Percentiles rank a stretch among this genome's conserved stretches.
Evolutionary conservation across 306 rosid species (phyloP).

Genomic region (Medicago lupulina): DNA sequence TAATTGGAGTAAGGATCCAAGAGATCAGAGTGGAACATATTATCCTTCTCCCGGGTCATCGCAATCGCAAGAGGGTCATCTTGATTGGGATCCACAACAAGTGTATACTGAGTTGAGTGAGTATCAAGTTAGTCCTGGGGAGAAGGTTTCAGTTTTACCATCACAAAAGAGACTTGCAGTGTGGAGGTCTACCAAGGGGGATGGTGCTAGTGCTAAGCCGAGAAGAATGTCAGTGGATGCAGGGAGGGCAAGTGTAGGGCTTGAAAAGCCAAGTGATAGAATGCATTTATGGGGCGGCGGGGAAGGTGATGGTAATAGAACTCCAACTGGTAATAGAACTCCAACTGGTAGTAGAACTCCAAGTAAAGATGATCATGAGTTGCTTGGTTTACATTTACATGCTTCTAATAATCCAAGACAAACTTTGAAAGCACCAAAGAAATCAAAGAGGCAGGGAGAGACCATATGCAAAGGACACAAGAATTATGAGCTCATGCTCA

Average conservation of each 20-base stretch:
- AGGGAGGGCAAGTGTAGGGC: constrained; percentile 62
- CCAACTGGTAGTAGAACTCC: constrained; percentile 42
- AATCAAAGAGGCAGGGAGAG: constrained; percentile 80
- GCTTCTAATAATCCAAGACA: constrained; percentile 30
- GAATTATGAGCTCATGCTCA: constrained; percentile 90
- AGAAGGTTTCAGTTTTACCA: constrained; percentile 78
- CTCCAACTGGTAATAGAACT: constrained; percentile 24
- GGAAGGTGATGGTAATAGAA: constrained; percentile 22
- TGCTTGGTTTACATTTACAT: constrained; percentile 32
- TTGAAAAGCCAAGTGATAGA: constrained; percentile 73
- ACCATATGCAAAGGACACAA: constrained; percentile 85
- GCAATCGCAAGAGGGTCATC: constrained; percentile 45
- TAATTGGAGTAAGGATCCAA: constrained; percentile 78
- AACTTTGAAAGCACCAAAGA: constrained; percentile 54
- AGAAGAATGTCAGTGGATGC: constrained; percentile 77
- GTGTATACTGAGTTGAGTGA: constrained; percentile 58
- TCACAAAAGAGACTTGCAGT: constrained; percentile 89
- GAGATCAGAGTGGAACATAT: constrained; percentile 80
- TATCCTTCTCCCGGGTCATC: constrained; percentile 59
- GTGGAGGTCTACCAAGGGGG: constrained; percentile 79
- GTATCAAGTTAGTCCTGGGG: constrained; percentile 57
- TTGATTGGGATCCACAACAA: constrained; percentile 81
- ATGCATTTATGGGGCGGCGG: constrained; percentile 71
- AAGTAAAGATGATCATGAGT: constrained; percentile 25
- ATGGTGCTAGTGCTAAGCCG: constrained; percentile 47